A percentile compares a stretch with the other conserved stretches of the same genome.
phyloP scores from a whole-genome alignment of 768 basidiomycete species.

The Termitomyces sp. region DNA sequence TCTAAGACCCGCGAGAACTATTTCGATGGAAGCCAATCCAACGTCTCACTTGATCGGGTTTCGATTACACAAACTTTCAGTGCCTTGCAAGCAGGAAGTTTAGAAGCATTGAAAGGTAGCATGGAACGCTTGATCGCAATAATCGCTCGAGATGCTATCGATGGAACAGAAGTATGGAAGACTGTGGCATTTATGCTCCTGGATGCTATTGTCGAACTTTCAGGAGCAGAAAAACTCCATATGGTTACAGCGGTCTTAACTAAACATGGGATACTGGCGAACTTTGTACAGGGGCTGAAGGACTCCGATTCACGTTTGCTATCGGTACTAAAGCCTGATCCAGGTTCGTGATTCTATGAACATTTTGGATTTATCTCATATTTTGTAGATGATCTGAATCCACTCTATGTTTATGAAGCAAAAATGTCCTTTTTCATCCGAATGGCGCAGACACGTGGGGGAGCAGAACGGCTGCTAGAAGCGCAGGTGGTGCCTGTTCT shows the following conservation, averaged over 20 bases:
- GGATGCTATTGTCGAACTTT: conserved; percentile 74
- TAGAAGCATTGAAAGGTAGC: conserved; percentile 59
- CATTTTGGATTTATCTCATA: background rate
- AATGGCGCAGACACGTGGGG: conserved; percentile 75
- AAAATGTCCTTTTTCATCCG: conserved; percentile 89
- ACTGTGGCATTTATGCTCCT: conserved; percentile 91
- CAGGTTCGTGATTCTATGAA: conserved; percentile 48
- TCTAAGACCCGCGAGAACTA: conserved; percentile 40
- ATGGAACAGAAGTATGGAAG: conserved; percentile 96
- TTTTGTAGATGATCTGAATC: conserved; percentile 74
- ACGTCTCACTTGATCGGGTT: conserved; percentile 21
- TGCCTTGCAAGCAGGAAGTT: conserved; percentile 55
- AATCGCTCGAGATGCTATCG: conserved; percentile 87
- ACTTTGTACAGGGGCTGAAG: conserved; percentile 81
- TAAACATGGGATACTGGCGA: conserved; percentile 72
- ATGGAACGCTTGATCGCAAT: conserved; percentile 70
- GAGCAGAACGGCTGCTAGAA: conserved; percentile 82
- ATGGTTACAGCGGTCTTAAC: conserved; percentile 52
- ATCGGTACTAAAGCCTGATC: conserved; percentile 81
- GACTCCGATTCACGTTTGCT: conserved; percentile 74
- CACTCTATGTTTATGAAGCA: conserved; percentile 91
- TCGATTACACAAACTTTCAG: conserved; percentile 13
- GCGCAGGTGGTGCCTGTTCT: conserved; percentile 69
- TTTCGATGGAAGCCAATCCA: conserved; percentile 33
- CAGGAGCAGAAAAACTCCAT: conserved; percentile 64